Evolutionary conservation across 495 filamentous ascomycete species (phyloP).

Genomic region (Wilcoxina mikolae): DNA sequence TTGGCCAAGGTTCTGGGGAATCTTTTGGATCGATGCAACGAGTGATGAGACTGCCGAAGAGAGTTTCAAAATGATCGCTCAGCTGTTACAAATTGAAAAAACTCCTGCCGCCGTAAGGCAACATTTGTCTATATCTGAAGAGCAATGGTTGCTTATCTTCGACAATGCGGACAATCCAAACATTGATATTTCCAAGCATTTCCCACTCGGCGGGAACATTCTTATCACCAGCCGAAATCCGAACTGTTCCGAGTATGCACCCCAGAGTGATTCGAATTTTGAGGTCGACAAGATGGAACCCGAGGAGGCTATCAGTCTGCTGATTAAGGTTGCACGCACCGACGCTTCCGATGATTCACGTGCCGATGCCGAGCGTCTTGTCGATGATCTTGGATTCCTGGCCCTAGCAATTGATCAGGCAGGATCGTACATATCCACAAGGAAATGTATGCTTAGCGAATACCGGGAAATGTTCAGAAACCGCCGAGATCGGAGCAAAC

Average conservation of each 20-base stretch:
- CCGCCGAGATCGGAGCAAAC: not conserved
- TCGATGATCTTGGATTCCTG: constrained; percentile 6
- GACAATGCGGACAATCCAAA: constrained; percentile 33
- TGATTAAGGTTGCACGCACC: constrained; percentile 1
- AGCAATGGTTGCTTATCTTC: constrained; percentile 31
- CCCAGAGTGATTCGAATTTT: constrained; percentile 10
- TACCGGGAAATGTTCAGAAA: constrained; percentile 2
- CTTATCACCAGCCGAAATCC: constrained; percentile 33
- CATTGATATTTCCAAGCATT: constrained; percentile 17
- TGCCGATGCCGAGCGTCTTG: not conserved
- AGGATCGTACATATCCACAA: constrained; percentile 9
- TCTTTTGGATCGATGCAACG: constrained; percentile 28
- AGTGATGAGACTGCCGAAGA: constrained; percentile 9
- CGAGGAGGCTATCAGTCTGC: constrained; percentile 18
- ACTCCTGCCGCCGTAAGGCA: not conserved
- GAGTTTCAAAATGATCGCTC: constrained; percentile 14
- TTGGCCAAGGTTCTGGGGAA: constrained; percentile 19
- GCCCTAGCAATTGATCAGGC: constrained; percentile 17
- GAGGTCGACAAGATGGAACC: constrained; percentile 23
- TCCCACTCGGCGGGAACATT: constrained; percentile 30
- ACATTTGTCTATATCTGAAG: not conserved
- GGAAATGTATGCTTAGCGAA: not conserved
- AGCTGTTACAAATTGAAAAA: constrained; percentile 5
- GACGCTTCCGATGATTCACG: not conserved
- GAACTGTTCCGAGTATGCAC: constrained; percentile 16